Evolutionary conservation across 192 early-diverging fungal species (phyloP).

Genomic region (Coemansia sp.): DNA sequence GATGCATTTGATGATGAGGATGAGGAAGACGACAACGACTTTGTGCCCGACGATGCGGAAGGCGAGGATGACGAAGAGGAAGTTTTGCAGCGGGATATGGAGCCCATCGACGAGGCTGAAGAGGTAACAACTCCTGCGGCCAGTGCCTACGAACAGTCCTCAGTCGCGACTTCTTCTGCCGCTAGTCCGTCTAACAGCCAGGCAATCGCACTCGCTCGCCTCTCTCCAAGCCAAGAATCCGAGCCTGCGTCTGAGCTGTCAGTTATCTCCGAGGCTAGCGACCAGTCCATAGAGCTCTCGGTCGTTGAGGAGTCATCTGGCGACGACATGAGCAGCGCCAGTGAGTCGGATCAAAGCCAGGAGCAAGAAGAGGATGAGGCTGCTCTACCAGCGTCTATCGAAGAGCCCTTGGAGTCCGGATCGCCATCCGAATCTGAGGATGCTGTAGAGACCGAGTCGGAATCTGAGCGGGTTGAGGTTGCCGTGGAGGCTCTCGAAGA

Average conservation of each 20-base stretch:
- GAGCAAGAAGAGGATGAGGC: constrained; percentile 1
- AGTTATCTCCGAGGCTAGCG: neutral
- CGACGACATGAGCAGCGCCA: neutral
- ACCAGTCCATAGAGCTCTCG: constrained; percentile 21
- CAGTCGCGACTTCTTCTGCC: neutral
- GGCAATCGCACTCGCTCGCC: neutral
- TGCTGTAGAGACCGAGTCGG: constrained; percentile 11
- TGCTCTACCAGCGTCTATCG: constrained; percentile 5
- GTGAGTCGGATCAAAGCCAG: constrained; percentile 7
- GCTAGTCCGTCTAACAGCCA: constrained; percentile 11
- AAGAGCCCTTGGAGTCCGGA: neutral
- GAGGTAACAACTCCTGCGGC: constrained; percentile 27
- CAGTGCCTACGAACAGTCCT: constrained; percentile 6
- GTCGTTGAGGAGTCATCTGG: constrained; percentile 17
- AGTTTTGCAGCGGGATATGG: constrained; percentile 32
- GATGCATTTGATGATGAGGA: constrained; percentile 6
- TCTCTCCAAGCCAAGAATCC: neutral
- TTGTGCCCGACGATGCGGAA: constrained; percentile 23
- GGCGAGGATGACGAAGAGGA: constrained; percentile 51
- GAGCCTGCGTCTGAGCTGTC: neutral
- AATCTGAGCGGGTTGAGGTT: constrained; percentile 5
- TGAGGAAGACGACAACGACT: constrained; percentile 38
- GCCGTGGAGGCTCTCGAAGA: neutral
- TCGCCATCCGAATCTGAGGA: constrained; percentile 13
- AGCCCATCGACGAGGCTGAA: constrained; percentile 48